Evolutionary conservation across 169 alveolate species (phyloP), one percentile per base, ranked within the genome.

Genomic region (Eimeria necatrix): DNA sequence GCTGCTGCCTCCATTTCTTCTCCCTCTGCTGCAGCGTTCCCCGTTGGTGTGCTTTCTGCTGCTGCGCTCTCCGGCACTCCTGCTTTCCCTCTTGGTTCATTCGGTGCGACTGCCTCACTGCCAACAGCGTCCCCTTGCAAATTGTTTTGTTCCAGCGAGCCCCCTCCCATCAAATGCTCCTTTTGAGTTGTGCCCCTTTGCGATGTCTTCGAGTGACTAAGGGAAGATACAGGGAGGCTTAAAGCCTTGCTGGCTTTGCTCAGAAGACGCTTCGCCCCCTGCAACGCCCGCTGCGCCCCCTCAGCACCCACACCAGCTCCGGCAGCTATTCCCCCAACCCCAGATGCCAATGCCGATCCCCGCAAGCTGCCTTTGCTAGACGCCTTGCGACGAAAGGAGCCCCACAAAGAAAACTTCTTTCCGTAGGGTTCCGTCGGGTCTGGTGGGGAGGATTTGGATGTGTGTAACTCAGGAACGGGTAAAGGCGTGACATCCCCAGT

Each of bases 241-340:
- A 68, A 16, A 9, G 46, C 80, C 26, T 24, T 68, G 12, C 80
- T 32, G 48, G 80, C 80, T 24, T 18, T 68, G 48, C 22, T 12
- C 26, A 68, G 80, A 16, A 68, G 80, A 22, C 80, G 80, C 80
- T 68, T 68, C 12, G 80, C 80, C 46, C 80, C 80, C 48, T 20
- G 49, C 14, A 68, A 68, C 22, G 80, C 80, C 32, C 46, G 26
- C 46, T 68, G 80, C 26, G 46, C 48, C 49, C 80, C 80, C 4
- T 24, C 80, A 18, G 80, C 80, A 18, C 22, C 68, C 20, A 18
- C 68, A 56, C 68, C 20, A 56, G 41, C 41, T 32, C 41, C 41
- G 41, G 41, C 41, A 0, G 41, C 41, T 32, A 32, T 18, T 56
- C 68, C 68, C 68, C 68, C 22, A 56, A 10, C 20, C 20, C n/a